A percentile compares a stretch with the other conserved stretches of the same genome.
phyloP scores from a whole-genome alignment of 371 early-diverging fungal species.

The Haplosporangium sp. region DNA sequence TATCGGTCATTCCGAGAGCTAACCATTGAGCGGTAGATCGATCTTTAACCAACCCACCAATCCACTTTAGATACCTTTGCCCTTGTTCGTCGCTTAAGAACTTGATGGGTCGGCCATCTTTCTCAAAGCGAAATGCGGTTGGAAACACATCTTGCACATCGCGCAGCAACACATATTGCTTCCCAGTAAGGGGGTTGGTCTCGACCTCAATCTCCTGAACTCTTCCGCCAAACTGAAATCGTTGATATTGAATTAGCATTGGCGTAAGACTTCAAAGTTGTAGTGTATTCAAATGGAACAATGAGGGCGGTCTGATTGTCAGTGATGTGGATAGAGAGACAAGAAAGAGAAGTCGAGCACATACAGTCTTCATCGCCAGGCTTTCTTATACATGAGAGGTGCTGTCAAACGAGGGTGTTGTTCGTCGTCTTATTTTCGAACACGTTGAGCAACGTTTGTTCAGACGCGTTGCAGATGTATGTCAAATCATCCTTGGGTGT shows the following conservation, averaged over 20 bases:
- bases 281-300: neutral
- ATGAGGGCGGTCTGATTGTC: neutral
- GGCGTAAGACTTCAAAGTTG: neutral
- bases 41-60: neutral
- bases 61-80: constrained; percentile 5
- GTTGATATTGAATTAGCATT: constrained; percentile 33
- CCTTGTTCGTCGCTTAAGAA: constrained; percentile 34
- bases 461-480: too few relatives aligned
- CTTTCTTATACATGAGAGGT: neutral
- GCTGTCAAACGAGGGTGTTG: neutral
- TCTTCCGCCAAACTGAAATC: constrained; percentile 34
- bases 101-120: constrained; percentile 26
- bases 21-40: neutral
- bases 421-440: neutral
- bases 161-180: constrained; percentile 19
- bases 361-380: neutral
- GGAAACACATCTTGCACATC: constrained; percentile 47
- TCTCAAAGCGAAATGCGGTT: constrained; percentile 31
- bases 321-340: neutral
- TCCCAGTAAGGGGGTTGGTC: constrained; percentile 8
- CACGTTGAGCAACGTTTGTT: constrained; percentile 1
- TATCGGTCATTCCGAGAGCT: neutral
- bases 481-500: too few relatives aligned
- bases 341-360: neutral
- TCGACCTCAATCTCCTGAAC: constrained; percentile 30